phyloP scores from a whole-genome alignment of 768 basidiomycete species.

The Phlegmacium glaucopus region DNA sequence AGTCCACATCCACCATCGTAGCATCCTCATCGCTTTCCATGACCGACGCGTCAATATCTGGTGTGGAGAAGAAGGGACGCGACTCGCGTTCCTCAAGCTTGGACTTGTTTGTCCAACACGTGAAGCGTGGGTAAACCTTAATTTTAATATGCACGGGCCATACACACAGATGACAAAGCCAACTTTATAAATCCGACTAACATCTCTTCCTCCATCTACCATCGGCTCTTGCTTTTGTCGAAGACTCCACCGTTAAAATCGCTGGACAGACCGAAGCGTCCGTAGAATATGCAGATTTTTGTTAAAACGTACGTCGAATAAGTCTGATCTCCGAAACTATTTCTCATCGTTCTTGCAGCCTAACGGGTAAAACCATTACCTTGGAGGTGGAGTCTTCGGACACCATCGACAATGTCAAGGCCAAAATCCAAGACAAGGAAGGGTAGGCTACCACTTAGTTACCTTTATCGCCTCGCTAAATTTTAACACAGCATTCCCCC shows the following conservation, averaged over 20 bases:
- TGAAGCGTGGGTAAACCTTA: constrained; percentile 27
- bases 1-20: constrained; percentile 47
- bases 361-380: constrained; percentile 98
- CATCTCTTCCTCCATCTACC: constrained; percentile 12
- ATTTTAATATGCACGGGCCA: constrained; percentile 36
- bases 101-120: constrained; percentile 15
- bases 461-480: constrained; percentile 7
- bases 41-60: constrained; percentile 7
- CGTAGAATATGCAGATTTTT: constrained; percentile 90
- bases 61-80: too few relatives aligned
- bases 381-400: constrained; percentile 97
- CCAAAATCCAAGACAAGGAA: constrained; percentile 97
- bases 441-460: constrained; percentile 47
- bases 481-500: constrained; percentile 64
- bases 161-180: constrained; percentile 39
- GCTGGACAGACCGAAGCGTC: constrained; percentile 89
- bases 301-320: constrained; percentile 79
- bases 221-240: constrained; percentile 73
- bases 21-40: constrained; percentile 64
- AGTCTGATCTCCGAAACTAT: not conserved
- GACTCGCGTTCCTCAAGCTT: too few relatives aligned
- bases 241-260: constrained; percentile 89
- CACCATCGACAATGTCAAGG: constrained; percentile 97
- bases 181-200: constrained; percentile 19
- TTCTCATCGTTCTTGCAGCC: constrained; percentile 44